These are phyloP conservation scores for Dactylellina leptospora DNA, from an alignment of 2,329 filamentous ascomycete genomes.

Conservation along the genomic window DNA sequence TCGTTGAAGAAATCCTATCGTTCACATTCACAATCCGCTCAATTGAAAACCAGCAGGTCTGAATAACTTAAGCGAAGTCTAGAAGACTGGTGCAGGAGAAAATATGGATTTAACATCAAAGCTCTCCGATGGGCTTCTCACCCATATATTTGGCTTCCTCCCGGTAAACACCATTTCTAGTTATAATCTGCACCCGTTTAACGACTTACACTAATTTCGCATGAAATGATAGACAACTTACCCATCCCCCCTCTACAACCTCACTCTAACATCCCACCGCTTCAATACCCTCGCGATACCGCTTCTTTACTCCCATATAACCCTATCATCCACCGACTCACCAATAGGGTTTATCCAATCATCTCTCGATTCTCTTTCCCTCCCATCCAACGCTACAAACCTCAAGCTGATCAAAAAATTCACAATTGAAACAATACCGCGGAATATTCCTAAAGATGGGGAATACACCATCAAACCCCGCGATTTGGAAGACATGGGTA, in stretches of 20 bases:
- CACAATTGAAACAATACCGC: neutral
- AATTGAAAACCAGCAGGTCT: neutral
- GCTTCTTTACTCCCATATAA: neutral
- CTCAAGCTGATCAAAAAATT: neutral
- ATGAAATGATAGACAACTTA: neutral
- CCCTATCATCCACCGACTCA: neutral
- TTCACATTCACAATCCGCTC: neutral
- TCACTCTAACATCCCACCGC: neutral
- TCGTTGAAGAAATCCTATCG: too few species aligned
- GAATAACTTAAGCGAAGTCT: neutral
- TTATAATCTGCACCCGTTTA: neutral
- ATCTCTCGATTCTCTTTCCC: neutral
- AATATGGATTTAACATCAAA: neutral
- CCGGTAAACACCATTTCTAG: neutral
- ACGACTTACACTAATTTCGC: neutral
- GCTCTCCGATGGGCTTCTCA: neutral
- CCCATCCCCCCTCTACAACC: neutral
- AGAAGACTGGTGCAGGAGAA: neutral
- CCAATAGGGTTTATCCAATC: neutral
- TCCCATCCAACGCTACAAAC: neutral
- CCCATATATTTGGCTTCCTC: neutral
- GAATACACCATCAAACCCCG: neutral
- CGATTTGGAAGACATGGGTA: neutral
- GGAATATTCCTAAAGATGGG: neutral
- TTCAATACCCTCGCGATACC: neutral